Base-by-base conservation (phyloP, 495 filamentous ascomycete genomes). In the Platismatia glauca region DNA sequence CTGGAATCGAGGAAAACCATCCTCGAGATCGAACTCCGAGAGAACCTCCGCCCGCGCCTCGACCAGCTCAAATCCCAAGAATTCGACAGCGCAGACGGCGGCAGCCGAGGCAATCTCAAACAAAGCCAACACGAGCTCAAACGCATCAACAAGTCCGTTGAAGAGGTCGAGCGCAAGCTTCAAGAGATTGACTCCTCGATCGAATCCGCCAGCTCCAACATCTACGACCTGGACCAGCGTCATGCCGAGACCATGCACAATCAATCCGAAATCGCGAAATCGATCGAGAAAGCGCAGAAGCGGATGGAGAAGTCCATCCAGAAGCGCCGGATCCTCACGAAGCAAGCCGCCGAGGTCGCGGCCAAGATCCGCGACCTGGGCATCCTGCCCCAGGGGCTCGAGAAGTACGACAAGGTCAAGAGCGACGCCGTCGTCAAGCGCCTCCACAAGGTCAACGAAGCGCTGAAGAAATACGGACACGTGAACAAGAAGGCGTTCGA, bases 401-500 rank as follows among this genome's bases (percentile, higher is more conserved):
- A 87, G 56, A 94, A 91, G 69, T 99, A 93, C 69, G 83, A 89
- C 68, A 87, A 84, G 69, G 83, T 86, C 53, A 85, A 89, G 64
- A 84, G 86, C 31, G 91, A 95, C 65, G 80, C 80, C 39, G 87
- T 96, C 31, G 85, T 90, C n/a, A 86, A 87, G 67, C 86, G 87
- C 29, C 84, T 98, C 11, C 88, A 94, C 74, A 96, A 94, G 72
- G 89, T 93, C 72, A 96, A 96, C 69, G 90, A 96, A 63, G 83
- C 86, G 0, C 79, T 99, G 50, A 97, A 97, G 76, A 96, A 97
- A 71, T 97, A 92, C 77, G 88, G 88, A 39, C 89, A 96, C 69
- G 90, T 99, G 71, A 99, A 99, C 82, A 99, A 97, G 77, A 99
- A 99, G 73, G 94, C 94, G 0, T 95, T 97, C 66, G 95, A 99